Conservation (phyloP, 2,329 filamentous ascomycete genomes). For the Nemania bipapillata region DNA sequence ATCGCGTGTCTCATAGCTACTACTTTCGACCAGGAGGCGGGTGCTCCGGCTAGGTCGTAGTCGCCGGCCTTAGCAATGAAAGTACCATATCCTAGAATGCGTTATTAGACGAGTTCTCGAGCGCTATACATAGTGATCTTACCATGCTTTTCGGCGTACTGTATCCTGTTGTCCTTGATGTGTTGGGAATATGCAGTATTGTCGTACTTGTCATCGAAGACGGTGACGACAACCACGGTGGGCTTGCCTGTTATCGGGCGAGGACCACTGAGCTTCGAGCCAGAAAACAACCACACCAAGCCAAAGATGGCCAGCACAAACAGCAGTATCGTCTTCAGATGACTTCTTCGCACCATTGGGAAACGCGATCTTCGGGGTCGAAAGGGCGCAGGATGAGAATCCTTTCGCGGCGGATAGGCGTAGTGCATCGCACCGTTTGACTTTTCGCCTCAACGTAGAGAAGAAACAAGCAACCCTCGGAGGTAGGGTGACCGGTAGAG, state of each 20-base stretch:
- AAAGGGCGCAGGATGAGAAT: conserved; percentile 79
- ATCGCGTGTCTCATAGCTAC: conserved; percentile 91
- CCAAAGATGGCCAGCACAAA: conserved; percentile 65
- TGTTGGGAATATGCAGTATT: conserved; percentile 74
- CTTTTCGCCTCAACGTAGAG: conserved; percentile 17
- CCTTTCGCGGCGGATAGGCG: conserved; percentile 86
- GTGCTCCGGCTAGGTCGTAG: conserved; percentile 73
- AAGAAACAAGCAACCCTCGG: not conserved
- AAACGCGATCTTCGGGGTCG: conserved; percentile 68
- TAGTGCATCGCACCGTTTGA: conserved; percentile 75
- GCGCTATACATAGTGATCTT: conserved; percentile 41
- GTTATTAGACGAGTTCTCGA: conserved; percentile 5
- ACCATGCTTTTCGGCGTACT: conserved; percentile 91
- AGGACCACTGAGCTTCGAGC: conserved; percentile 50
- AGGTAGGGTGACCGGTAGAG: conserved; percentile 1
- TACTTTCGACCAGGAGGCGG: conserved; percentile 78
- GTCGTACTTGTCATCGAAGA: conserved; percentile 75
- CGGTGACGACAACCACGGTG: conserved; percentile 82
- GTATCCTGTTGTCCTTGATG: conserved; percentile 82
- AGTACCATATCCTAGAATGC: conserved; percentile 76
- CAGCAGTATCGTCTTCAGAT: conserved; percentile 69
- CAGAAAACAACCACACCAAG: conserved; percentile 70
- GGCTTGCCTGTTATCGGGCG: conserved; percentile 63
- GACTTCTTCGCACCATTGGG: conserved; percentile 68
- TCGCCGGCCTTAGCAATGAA: conserved; percentile 82